These are phyloP conservation scores for Euptelea pleiosperma DNA, from an alignment of 164 flowering plant genomes.

Conservation along the genomic window DNA sequence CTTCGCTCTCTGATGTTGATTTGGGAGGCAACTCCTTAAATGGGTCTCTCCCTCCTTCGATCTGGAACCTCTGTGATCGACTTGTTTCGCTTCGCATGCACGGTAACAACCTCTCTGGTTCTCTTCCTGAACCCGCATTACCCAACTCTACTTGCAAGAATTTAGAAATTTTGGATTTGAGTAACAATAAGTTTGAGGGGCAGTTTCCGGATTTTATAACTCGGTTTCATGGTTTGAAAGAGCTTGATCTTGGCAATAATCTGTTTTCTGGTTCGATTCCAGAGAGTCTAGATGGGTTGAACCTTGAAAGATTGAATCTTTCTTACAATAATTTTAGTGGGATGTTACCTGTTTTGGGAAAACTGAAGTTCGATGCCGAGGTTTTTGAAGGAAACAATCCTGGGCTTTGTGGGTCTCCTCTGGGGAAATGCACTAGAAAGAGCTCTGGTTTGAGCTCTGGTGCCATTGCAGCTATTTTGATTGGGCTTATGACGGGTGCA, in stretches of 20 bases:
- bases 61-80: constrained; percentile 89
- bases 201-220: constrained; percentile 70
- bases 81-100: constrained; percentile 63
- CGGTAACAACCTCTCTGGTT: constrained; percentile 65
- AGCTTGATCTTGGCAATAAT: constrained; percentile 73
- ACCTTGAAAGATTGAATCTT: constrained; percentile 72
- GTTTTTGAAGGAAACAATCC: constrained; percentile 76
- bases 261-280: constrained; percentile 67
- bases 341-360: constrained; percentile 55
- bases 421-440: constrained; percentile 47
- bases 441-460: constrained; percentile 73
- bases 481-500: constrained; percentile 78
- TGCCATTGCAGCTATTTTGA: constrained; percentile 84
- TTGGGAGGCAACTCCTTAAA: constrained; percentile 54
- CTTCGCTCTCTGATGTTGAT: constrained; percentile 73
- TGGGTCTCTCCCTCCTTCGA: constrained; percentile 68
- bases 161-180: constrained; percentile 68
- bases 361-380: constrained; percentile 50
- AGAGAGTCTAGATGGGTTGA: constrained; percentile 34
- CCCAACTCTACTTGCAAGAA: constrained; percentile 64
- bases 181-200: constrained; percentile 64
- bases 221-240: constrained; percentile 48
- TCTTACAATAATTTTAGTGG: constrained; percentile 88
- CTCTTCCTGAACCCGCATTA: constrained; percentile 68
- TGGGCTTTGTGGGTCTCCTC: constrained; percentile 67